Evolutionary conservation across 495 filamentous ascomycete genomes (phyloP), one percentile per base, ranked within the genome.

Genomic region (Penicillium turbatum): DNA sequence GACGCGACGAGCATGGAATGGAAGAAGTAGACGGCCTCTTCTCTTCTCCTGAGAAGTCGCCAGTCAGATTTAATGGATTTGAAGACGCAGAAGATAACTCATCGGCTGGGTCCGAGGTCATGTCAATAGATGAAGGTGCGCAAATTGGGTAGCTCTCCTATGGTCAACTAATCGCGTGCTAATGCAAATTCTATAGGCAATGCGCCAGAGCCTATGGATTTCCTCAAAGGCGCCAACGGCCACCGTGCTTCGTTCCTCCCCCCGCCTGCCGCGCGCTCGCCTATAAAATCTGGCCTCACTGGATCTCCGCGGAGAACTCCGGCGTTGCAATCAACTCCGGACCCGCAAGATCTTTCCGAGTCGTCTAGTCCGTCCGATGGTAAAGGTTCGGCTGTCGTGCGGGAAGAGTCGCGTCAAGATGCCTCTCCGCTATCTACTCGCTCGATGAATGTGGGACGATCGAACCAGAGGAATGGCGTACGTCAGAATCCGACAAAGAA

Each of bases 1-100:
- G 86, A 47, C 86, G 90, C 71, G 90, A 97, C 72, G 93, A 91
- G 65, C 75, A 95, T 78, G 93, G 95, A 68, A 81, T 98, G 71
- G 90, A 97, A 67, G 83, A 84, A 31, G 78, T 96, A 48, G 86
- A 89, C 21, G 79, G 79, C 43, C 82, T 96, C 57, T 97, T 96
- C 70, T 96, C 91, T 3, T 96, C 92, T 10, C 92, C 92, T 27
- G 82, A 79, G 50, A 88, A 86, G 54, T 75, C 82, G 15, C 73
- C 76, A 46, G 56, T 74, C 11, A 67, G 70, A 55, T 61, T 64
- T 29, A 72, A 73, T 54, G 71, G 68, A 8, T 63, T 72, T 45
- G 51, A 63, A 31, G 51, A 47, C 17, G 55, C 21, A 17, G 54
- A 61, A 6, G 62, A 61, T 35, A 67, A 72, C 6, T 62, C 58